These are phyloP conservation scores for Fraxinus baroniana DNA, from an alignment of 305 asterid genomes.

Conservation along the genomic window DNA sequence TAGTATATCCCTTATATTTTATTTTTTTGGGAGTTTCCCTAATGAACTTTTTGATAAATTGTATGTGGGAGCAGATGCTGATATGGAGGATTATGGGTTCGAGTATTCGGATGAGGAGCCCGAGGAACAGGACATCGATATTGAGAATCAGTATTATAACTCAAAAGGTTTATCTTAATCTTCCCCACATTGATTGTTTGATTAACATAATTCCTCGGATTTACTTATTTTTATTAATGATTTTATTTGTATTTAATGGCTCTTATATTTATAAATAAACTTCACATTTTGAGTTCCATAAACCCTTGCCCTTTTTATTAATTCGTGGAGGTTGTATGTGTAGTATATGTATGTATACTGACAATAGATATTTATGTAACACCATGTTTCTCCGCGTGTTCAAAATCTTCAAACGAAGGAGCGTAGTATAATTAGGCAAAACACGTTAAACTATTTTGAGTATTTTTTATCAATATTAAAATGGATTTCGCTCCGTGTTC, in stretches of 20 bases:
- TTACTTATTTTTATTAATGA: background rate
- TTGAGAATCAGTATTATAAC: slow-evolving; percentile 91
- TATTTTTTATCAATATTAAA: background rate
- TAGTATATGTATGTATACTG: background rate
- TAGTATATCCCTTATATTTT: background rate
- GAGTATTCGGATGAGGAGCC: slow-evolving; percentile 96
- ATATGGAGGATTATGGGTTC: slow-evolving; percentile 96
- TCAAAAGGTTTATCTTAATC: slow-evolving; percentile 55
- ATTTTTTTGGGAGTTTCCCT: background rate
- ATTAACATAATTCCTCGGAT: background rate
- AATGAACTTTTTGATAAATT: background rate
- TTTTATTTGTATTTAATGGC: background rate
- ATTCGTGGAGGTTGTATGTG: background rate
- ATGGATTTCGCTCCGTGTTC: background rate
- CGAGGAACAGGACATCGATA: slow-evolving; percentile 88
- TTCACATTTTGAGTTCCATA: background rate
- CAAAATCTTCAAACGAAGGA: background rate
- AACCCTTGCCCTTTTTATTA: background rate
- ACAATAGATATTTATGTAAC: background rate
- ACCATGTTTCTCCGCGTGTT: background rate
- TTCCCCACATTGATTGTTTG: background rate
- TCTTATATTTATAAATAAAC: background rate
- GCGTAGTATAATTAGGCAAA: background rate
- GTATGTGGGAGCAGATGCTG: slow-evolving; percentile 54
- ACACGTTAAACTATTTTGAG: background rate